Conservation (phyloP, 345 rosid species). For the Lepidium africanum region DNA sequence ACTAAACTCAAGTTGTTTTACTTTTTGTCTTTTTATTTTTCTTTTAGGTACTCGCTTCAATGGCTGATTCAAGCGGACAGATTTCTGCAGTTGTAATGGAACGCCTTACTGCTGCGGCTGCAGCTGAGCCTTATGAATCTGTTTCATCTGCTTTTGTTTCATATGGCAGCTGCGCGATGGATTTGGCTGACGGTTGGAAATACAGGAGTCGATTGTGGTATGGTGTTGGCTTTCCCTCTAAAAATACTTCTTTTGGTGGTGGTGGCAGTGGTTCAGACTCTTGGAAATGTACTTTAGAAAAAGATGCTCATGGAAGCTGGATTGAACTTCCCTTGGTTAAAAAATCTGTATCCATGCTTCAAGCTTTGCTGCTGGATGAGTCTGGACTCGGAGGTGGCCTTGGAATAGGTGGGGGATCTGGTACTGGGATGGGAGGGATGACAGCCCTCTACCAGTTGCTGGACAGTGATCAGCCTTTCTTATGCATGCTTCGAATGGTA, state of each 20-base stretch:
- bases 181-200: conserved; percentile 97
- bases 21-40: not conserved
- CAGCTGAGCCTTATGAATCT: conserved; percentile 95
- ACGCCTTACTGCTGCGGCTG: conserved; percentile 92
- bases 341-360: conserved; percentile 96
- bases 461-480: conserved; percentile 98
- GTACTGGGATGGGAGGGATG: conserved; percentile 99
- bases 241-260: conserved; percentile 57
- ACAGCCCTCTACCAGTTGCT: conserved; percentile 85
- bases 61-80: conserved; percentile 98
- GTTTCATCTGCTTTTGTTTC: conserved; percentile 98
- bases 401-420: conserved; percentile 99
- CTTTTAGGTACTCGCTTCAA: conserved; percentile 83
- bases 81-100: conserved; percentile 88
- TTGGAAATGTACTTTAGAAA: conserved; percentile 83
- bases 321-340: conserved; percentile 88
- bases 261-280: conserved; percentile 94
- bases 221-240: conserved; percentile 83
- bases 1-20: conserved; percentile 9
- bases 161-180: conserved; percentile 91
- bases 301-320: conserved; percentile 93
- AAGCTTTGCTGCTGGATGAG: conserved; percentile 88
- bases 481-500: conserved; percentile 99
- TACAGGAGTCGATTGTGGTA: conserved; percentile 95
- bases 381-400: conserved; percentile 99